These are phyloP conservation scores for Talaromyces sp. DNA, from an alignment of 2,329 filamentous ascomycete genomes.

Conservation along the genomic window DNA sequence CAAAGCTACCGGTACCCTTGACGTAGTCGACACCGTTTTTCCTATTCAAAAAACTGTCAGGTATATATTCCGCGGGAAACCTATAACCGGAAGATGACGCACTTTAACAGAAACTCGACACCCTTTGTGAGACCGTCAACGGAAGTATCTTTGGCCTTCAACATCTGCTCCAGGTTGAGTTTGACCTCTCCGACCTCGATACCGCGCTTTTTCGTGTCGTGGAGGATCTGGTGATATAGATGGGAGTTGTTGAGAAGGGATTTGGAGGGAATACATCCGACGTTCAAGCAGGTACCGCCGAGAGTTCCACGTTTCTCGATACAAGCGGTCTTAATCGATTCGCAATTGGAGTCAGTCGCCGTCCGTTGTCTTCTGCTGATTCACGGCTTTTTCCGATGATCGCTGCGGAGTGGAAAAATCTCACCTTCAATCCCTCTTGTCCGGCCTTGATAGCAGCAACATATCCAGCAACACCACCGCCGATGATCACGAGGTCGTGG, in stretches of 20 bases:
- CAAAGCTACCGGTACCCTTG: conserved; percentile 85
- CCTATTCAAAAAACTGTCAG: conserved; percentile 27
- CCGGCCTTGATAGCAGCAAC: conserved; percentile 98
- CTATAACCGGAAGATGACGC: background rate
- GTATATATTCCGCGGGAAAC: background rate
- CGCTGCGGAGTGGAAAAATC: background rate
- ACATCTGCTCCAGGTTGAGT: conserved; percentile 90
- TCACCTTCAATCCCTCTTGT: conserved; percentile 92
- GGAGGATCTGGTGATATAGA: conserved; percentile 92
- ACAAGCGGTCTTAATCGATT: conserved; percentile 70
- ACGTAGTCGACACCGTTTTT: conserved; percentile 99
- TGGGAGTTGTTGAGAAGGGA: conserved; percentile 99
- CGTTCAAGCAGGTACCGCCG: conserved; percentile 96
- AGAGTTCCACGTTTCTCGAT: conserved; percentile 97
- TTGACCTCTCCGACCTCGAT: conserved; percentile 98
- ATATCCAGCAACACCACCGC: conserved; percentile 96
- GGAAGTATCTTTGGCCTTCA: conserved; percentile 97
- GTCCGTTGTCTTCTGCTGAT: background rate
- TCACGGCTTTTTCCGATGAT: background rate
- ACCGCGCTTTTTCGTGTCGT: conserved; percentile 94
- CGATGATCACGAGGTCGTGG: conserved; percentile 96
- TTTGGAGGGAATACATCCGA: conserved; percentile 98
- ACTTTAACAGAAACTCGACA: conserved; percentile 91
- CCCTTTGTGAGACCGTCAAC: conserved; percentile 89
- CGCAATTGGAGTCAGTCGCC: background rate